phyloP scores from a whole-genome alignment of 2,329 filamentous ascomycete genomes.

The Shiraia sp. region DNA sequence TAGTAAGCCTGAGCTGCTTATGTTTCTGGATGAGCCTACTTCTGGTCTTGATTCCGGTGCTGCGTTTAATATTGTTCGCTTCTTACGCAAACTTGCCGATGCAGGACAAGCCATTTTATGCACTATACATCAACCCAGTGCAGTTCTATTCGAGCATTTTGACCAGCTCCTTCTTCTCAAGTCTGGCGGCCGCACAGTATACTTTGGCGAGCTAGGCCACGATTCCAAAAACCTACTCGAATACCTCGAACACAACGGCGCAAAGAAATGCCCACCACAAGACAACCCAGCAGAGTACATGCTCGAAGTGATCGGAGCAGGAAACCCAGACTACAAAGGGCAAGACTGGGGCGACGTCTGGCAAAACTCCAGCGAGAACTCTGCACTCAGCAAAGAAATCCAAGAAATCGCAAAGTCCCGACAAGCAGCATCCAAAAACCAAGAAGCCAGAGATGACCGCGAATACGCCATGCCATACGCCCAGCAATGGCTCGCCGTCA shows the following conservation, averaged over 20 bases:
- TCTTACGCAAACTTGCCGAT: conserved; percentile 67
- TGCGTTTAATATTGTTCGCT: conserved; percentile 67
- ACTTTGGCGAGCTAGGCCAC: conserved; percentile 63
- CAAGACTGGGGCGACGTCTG: conserved; percentile 53
- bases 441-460: conserved; percentile 46
- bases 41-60: conserved; percentile 73
- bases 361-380: conserved; percentile 46
- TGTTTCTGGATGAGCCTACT: conserved; percentile 80
- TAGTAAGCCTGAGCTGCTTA: conserved; percentile 69
- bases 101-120: conserved; percentile 69
- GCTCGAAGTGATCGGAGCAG: conserved; percentile 52
- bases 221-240: conserved; percentile 47
- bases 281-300: conserved; percentile 61
- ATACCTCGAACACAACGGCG: conserved; percentile 60
- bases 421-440: conserved; percentile 34
- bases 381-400: conserved; percentile 45
- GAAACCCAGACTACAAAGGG: conserved; percentile 49
- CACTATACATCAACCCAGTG: conserved; percentile 73
- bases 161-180: conserved; percentile 67
- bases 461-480: conserved; percentile 51
- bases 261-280: conserved; percentile 54
- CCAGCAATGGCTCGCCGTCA: conserved; percentile 48
- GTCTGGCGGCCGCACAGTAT: conserved; percentile 67
- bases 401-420: conserved; percentile 45
- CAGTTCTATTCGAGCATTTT: conserved; percentile 68